phyloP scores from a whole-genome alignment of 1,139 yeast genomes.

The Casaregolazyma suthepensis region DNA sequence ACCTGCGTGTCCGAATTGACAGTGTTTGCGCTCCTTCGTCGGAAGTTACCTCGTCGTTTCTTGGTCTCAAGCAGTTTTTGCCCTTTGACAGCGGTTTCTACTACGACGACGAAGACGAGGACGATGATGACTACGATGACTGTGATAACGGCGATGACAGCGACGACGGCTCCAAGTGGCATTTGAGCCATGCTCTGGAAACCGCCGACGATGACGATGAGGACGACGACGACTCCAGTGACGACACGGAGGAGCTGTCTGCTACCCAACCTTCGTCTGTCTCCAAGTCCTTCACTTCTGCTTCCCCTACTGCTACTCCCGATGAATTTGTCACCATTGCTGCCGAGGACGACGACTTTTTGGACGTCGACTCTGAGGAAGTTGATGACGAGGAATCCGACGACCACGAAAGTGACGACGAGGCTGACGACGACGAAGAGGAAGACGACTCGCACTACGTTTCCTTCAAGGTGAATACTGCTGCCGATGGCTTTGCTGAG shows the following conservation, averaged over 20 bases:
- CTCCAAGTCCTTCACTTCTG: neutral
- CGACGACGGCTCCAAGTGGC: conserved; percentile 29
- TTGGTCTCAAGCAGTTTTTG: conserved; percentile 17
- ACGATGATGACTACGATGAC: conserved; percentile 24
- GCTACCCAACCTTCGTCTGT: neutral
- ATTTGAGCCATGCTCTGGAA: conserved; percentile 3
- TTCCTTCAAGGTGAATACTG: conserved; percentile 1
- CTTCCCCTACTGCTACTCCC: neutral
- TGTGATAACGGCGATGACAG: conserved; percentile 30
- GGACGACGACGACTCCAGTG: conserved; percentile 5
- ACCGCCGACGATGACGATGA: conserved; percentile 8
- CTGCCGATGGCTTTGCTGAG: neutral
- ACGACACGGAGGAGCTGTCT: conserved; percentile 9
- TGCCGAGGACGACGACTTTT: neutral
- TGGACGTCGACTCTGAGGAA: neutral
- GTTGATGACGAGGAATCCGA: neutral
- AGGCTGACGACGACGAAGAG: neutral
- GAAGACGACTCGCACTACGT: neutral
- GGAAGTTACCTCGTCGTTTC: conserved; percentile 11
- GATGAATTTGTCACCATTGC: neutral
- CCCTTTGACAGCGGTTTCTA: conserved; percentile 15
- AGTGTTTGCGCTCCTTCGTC: conserved; percentile 21
- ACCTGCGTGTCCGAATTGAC: conserved; percentile 11
- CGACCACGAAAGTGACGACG: neutral
- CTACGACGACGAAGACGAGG: conserved; percentile 17